A percentile compares a stretch with the other conserved stretches of the same genome.
These are phyloP conservation scores for Ascochyta fabae DNA, from an alignment of 2,329 filamentous ascomycete species.

Conservation along the genomic window DNA sequence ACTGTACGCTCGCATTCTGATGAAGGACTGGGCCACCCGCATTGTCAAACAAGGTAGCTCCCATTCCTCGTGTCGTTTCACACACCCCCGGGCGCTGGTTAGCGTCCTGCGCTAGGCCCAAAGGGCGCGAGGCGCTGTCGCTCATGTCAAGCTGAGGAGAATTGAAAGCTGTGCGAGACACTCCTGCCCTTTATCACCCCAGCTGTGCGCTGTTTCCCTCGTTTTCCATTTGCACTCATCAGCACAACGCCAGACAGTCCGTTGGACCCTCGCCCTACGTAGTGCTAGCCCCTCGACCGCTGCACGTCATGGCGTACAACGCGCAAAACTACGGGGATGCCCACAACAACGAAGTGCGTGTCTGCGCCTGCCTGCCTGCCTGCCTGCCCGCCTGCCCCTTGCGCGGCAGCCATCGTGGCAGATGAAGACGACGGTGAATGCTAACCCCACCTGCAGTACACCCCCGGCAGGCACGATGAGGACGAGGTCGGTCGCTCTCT, in stretches of 20 bases:
- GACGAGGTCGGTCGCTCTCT: conserved; percentile 58
- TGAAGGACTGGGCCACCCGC: conserved; percentile 31
- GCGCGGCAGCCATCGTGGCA: too few relatives aligned
- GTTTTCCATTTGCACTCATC: conserved; percentile 24
- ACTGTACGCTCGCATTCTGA: conserved; percentile 23
- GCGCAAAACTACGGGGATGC: conserved; percentile 46
- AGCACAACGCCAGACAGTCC: conserved; percentile 18
- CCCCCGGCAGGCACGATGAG: conserved; percentile 48
- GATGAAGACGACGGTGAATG: not conserved
- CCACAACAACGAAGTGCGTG: conserved; percentile 42
- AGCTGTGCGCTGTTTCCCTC: conserved; percentile 31
- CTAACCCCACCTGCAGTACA: conserved; percentile 39
- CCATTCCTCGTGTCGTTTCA: conserved; percentile 16
- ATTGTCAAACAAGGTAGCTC: conserved; percentile 27
- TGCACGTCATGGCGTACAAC: conserved; percentile 50
- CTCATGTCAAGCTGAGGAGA: conserved; percentile 21
- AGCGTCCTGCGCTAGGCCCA: conserved; percentile 11
- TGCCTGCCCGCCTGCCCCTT: too few relatives aligned
- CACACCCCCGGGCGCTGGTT: conserved; percentile 9
- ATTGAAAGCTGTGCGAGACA: conserved; percentile 20
- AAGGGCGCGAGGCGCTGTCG: conserved; percentile 16
- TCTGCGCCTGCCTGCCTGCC: conserved; percentile 17
- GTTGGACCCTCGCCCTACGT: conserved; percentile 23
- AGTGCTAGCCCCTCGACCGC: conserved; percentile 33
- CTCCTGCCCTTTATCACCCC: conserved; percentile 35